Base-by-base conservation (phyloP, 441 rosid species). In the Theobroma grandiflorum region DNA sequence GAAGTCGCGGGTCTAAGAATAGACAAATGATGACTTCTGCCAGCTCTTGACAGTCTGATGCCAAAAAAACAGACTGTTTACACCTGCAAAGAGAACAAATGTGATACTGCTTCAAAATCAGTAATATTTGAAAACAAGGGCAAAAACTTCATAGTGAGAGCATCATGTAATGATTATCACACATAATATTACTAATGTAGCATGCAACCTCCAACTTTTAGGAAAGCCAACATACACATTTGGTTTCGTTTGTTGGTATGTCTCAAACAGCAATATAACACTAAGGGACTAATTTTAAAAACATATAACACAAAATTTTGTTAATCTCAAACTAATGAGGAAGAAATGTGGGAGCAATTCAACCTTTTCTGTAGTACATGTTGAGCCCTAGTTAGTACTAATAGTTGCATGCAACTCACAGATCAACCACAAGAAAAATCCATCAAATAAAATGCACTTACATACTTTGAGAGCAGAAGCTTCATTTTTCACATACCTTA, bases 1-100 rank as follows among this genome's bases (percentile, higher is more conserved):
- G 89, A 85, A 94, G 90, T 74, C 75, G 86, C 62, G 93, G 91
- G 78, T 96, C 98, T 80, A 94, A 84, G 76, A 81, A 87, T 38
- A 94, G 85, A 66, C 69, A 83, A 64, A 89, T 81, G 64, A 87
- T 66, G 55, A 87, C 82, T 84, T 87, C 91, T 6, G 86, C 84
- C 76, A 94, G 80, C 80, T 90, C 89, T 83, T 90, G 96, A 72
- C 86, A 89, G 84, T 92, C 94, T 61, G 91, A 84, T 55, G 87
- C 65, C 6, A 83, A 78, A 81, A 96, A 86, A 26, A 88, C 77
- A 14, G 86, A 66, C 31, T 71, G 78, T 78, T 87, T 86, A 57
- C 84, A 81, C 90, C 98, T 96, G 92, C 79, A 65, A 73, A 40
- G 59, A 86, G 79, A 45, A 57, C 73, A 58, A 52, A 49, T 15